Percentiles rank a stretch among this genome's conserved stretches.
Conservation (phyloP, 179 eudicot species). For the Pouteria campechiana region DNA sequence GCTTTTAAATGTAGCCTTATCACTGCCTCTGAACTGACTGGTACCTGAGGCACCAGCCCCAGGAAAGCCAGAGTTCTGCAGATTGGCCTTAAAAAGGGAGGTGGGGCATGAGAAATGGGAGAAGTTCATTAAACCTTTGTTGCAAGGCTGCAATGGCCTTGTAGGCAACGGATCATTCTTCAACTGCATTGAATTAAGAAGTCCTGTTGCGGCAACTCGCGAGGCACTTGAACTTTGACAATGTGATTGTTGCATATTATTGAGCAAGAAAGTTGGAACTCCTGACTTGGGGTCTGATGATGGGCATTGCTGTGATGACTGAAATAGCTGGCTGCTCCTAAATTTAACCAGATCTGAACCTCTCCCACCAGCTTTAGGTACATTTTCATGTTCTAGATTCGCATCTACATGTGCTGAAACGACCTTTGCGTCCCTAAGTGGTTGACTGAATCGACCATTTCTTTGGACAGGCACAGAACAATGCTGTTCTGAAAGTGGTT, state of each 20-base stretch:
- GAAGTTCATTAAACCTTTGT: constrained; percentile 55
- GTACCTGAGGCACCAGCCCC: constrained; percentile 9
- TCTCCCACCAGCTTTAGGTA: constrained; percentile 24
- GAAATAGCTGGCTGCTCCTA: constrained; percentile 13
- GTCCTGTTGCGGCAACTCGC: too few species aligned
- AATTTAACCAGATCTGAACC: constrained; percentile 11
- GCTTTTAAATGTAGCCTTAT: constrained; percentile 17
- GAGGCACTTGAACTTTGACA: too few species aligned
- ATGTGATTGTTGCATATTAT: constrained; percentile 13
- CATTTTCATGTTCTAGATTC: constrained; percentile 15
- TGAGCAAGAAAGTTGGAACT: constrained; percentile 22
- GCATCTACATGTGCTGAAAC: constrained; percentile 6
- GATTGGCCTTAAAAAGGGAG: constrained; percentile 27
- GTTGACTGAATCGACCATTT: constrained; percentile 18
- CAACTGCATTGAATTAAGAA: too few species aligned
- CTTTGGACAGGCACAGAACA: constrained; percentile 24
- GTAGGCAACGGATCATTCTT: too few species aligned
- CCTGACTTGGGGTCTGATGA: constrained; percentile 29
- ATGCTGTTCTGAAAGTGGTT: constrained; percentile 26
- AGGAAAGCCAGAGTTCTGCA: constrained; percentile 4
- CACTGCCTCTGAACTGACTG: constrained; percentile 18
- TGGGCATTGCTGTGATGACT: constrained; percentile 15
- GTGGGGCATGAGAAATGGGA: constrained; percentile 63
- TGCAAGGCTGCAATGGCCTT: too few species aligned
- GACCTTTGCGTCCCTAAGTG: constrained; percentile 12